These are phyloP conservation scores for Termitomyces sp. DNA, from an alignment of 768 basidiomycete genomes.

Conservation along the genomic window DNA sequence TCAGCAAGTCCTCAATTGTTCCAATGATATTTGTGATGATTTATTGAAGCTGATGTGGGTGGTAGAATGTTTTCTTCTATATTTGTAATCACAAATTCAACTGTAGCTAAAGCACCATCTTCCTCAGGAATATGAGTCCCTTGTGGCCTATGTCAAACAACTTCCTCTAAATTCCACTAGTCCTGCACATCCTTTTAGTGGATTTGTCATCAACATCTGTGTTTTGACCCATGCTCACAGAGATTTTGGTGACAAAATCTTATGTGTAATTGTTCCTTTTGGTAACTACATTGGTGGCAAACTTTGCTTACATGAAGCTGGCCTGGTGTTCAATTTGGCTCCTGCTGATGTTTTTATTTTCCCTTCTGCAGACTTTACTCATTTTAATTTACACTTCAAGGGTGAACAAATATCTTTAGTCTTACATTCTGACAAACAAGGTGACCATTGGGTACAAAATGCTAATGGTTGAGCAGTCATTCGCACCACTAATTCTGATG, in stretches of 20 bases:
- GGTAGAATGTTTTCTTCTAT: neutral
- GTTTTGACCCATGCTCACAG: conserved; percentile 18
- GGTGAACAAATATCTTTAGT: conserved; percentile 19
- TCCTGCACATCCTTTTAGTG: conserved; percentile 20
- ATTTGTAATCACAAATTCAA: neutral
- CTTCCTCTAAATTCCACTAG: conserved; percentile 18
- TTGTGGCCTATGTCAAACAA: conserved; percentile 14
- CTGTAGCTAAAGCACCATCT: conserved; percentile 17
- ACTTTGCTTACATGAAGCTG: conserved; percentile 16
- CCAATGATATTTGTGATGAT: neutral
- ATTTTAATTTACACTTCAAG: too few species aligned
- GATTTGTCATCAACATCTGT: conserved; percentile 23
- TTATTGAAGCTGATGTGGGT: neutral
- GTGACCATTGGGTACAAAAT: conserved; percentile 5
- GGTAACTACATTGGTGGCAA: conserved; percentile 15
- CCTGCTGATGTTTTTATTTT: conserved; percentile 15
- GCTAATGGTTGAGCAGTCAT: conserved; percentile 3
- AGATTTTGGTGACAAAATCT: conserved; percentile 17
- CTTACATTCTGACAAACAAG: conserved; percentile 16
- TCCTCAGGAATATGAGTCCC: conserved; percentile 16
- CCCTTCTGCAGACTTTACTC: conserved; percentile 12
- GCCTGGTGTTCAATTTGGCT: conserved; percentile 10
- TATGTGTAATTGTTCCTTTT: conserved; percentile 20
- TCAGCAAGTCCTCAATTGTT: neutral
- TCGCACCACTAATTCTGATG: too few species aligned